Evolutionary conservation across 176 grass and related monocot genomes (phyloP).

Genomic region (Triticum dicoccoides): DNA sequence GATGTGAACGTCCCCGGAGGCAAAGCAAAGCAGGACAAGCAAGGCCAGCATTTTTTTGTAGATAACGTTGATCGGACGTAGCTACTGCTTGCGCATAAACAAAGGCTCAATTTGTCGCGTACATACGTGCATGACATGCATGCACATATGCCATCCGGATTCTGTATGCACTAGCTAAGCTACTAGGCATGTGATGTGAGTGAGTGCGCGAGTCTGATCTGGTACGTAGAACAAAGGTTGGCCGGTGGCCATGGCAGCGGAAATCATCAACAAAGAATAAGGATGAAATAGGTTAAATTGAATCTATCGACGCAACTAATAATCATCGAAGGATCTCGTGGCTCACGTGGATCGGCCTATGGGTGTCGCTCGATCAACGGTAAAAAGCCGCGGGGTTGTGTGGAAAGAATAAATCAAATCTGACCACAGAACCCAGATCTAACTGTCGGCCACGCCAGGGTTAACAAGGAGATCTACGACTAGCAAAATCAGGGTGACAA

Average conservation of each 20-base stretch:
- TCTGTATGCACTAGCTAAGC: background rate
- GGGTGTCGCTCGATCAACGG: background rate
- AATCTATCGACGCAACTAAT: background rate
- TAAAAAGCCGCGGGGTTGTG: background rate
- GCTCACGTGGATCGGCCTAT: background rate
- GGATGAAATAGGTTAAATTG: background rate
- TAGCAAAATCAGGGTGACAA: too few species aligned
- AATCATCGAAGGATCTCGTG: conserved; percentile 7
- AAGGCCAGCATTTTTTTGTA: background rate
- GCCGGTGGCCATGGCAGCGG: background rate
- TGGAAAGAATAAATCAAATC: background rate
- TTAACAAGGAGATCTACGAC: too few species aligned
- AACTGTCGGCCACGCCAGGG: too few species aligned
- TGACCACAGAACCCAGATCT: too few species aligned
- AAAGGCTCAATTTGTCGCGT: background rate
- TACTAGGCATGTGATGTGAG: background rate
- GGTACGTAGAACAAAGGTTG: background rate
- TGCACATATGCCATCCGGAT: background rate
- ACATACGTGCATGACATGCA: background rate
- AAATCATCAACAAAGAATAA: too few species aligned
- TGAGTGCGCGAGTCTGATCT: background rate
- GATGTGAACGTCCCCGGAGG: background rate
- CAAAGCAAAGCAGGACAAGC: background rate
- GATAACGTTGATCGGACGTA: too few species aligned
- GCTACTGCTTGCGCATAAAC: too few species aligned